Conservation (phyloP, 1,284 basidiomycete genomes). For the Pulveroboletus sp. region DNA sequence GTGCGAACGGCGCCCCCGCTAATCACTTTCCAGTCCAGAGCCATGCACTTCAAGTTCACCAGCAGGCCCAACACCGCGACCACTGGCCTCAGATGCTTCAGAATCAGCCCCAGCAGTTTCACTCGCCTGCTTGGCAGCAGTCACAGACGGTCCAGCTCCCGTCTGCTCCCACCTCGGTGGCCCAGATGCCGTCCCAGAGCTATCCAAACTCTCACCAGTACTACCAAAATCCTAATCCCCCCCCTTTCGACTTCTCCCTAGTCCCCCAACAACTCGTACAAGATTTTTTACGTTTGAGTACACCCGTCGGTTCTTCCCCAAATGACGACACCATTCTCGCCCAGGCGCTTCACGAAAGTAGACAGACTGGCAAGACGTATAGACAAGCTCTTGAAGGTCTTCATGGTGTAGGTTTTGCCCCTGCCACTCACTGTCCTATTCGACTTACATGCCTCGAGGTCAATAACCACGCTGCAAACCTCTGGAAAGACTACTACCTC, state of each 20-base stretch:
- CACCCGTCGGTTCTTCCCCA: conserved; percentile 47
- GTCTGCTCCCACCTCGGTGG: conserved; percentile 6
- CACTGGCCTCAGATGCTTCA: conserved; percentile 23
- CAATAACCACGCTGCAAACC: conserved; percentile 41
- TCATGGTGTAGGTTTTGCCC: conserved; percentile 36
- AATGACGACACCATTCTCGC: conserved; percentile 55
- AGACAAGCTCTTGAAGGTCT: conserved; percentile 41
- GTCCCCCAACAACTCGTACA: conserved; percentile 49
- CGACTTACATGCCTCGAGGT: conserved; percentile 32
- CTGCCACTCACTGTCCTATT: background rate
- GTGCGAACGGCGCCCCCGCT: conserved; percentile 13
- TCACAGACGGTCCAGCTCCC: conserved; percentile 19
- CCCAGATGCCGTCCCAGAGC: conserved; percentile 20
- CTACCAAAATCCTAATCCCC: conserved; percentile 14
- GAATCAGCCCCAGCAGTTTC: conserved; percentile 22
- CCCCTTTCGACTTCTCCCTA: conserved; percentile 27
- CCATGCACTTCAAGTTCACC: conserved; percentile 16
- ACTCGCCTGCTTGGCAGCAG: conserved; percentile 23
- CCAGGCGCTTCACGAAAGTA: conserved; percentile 37
- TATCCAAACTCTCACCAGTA: conserved; percentile 21
- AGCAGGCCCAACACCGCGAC: conserved; percentile 19
- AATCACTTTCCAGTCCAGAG: conserved; percentile 12
- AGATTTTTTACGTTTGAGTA: conserved; percentile 48
- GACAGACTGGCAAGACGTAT: conserved; percentile 35
- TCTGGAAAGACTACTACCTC: conserved; percentile 74